Percentiles rank a stretch among this genome's conserved stretches.
phyloP scores from a whole-genome alignment of 2,329 filamentous ascomycete genomes.

The Knufia petricola region DNA sequence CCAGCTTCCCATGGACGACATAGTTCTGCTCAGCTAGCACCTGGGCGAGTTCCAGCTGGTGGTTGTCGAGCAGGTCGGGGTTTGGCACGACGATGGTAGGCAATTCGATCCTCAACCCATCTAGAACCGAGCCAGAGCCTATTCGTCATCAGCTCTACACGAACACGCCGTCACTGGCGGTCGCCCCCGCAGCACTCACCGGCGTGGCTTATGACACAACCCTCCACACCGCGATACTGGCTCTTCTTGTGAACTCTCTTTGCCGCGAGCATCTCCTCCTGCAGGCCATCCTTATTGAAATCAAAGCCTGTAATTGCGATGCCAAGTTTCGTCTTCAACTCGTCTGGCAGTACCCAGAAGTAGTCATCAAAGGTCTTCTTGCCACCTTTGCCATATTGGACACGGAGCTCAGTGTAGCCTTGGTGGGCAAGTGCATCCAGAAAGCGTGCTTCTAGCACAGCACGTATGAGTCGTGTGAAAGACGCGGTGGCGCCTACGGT shows the following conservation, averaged over 20 bases:
- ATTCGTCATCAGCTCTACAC: conserved; percentile 1
- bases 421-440: conserved; percentile 48
- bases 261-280: conserved; percentile 47
- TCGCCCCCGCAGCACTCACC: conserved; percentile 46
- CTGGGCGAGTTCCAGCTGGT: conserved; percentile 77
- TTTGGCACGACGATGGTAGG: conserved; percentile 89
- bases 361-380: conserved; percentile 42
- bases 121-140: conserved; percentile 87
- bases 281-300: conserved; percentile 54
- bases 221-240: conserved; percentile 37
- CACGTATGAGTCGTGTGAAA: conserved; percentile 62
- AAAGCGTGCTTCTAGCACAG: conserved; percentile 54
- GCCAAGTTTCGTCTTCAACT: conserved; percentile 26
- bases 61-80: conserved; percentile 69
- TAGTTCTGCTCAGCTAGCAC: conserved; percentile 67
- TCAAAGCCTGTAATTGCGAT: conserved; percentile 54
- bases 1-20: conserved; percentile 59
- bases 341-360: conserved; percentile 17
- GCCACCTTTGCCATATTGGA: conserved; percentile 72
- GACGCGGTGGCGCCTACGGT: conserved; percentile 87
- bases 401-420: conserved; percentile 59
- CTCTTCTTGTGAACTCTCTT: conserved; percentile 34
- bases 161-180: background rate
- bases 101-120: conserved; percentile 62
- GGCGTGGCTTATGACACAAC: conserved; percentile 79